Base-by-base conservation (phyloP, 1,284 basidiomycete species). In the Sanghuangporus baumii region DNA sequence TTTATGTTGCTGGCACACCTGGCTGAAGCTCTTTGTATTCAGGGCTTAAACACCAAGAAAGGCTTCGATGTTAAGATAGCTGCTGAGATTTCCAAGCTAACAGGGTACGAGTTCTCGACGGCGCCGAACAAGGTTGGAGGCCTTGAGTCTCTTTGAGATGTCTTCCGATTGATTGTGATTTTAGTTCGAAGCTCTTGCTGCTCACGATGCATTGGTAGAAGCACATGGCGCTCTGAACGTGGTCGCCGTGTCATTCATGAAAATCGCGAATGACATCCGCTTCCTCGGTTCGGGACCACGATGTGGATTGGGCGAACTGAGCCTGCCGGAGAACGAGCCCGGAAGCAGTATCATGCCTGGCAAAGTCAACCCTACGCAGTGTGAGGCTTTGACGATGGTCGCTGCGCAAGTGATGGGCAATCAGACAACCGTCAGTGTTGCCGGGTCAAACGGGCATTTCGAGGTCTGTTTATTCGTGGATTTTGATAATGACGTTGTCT, bases 261-360 rank as follows among this genome's bases (percentile, higher is more conserved):
- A 99, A 83, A 98, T 99, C 71, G 97, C 96, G 62, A 99, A 99
- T 75, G 97, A 99, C 74, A 97, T 99, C 72, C 89, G 97, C 55
- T 99, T 93, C 83, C 89, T 99, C 67, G 97, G 90, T 38, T 98
- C 96, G 59, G 97, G 97, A 62, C 97, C 97, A 66, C 91, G 97
- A 59, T 99, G 97, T 72, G 97, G 97, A 66, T 83, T 99, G 55
- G 97, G 97, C 40, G 97, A 99, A 78, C 80, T 99, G 57, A 87
- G 84, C 70, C 79, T 99, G 64, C 97, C 97, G 20, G 97, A 99
- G 79, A 99, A 99, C 76, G 97, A 99, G 78, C 97, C 97, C 51
- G 97, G 97, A 64, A 97, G 94, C 72, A 97, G 94, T 66, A 99
- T 99, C 79, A 99, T 99, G 97, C 97, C 97, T 20, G 97, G 97